Conservation (phyloP, 306 rosid genomes). For the Cucumis cinereus region DNA sequence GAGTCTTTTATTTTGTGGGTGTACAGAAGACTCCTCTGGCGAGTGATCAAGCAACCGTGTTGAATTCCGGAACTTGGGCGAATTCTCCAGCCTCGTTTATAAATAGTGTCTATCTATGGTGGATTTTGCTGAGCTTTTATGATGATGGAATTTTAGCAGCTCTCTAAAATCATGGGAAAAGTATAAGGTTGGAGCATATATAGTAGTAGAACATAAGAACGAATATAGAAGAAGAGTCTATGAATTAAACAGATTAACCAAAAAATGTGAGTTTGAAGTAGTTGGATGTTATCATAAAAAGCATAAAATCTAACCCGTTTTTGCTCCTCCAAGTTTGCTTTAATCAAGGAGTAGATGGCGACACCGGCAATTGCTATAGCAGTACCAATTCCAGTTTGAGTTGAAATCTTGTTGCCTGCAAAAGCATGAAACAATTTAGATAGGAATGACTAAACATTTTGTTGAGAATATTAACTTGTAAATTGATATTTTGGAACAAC, state of each 20-base stretch:
- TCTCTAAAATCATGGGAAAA: slow-evolving; percentile 26
- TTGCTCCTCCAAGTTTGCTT: slow-evolving; percentile 60
- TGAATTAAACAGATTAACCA: neutral
- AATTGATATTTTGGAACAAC: neutral
- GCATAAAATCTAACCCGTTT: slow-evolving; percentile 29
- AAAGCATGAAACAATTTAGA: neutral
- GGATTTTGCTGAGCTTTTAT: neutral
- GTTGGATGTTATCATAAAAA: neutral
- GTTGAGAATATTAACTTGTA: neutral
- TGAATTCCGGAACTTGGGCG: neutral
- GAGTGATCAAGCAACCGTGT: neutral
- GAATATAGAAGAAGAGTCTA: neutral
- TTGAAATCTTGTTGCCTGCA: slow-evolving; percentile 59
- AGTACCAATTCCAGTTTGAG: slow-evolving; percentile 66
- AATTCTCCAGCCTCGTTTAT: neutral
- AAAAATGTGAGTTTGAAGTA: neutral
- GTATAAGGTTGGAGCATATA: neutral
- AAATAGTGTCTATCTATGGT: neutral
- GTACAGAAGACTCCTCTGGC: neutral
- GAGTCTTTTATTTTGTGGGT: neutral
- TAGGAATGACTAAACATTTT: neutral
- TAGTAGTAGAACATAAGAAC: slow-evolving; percentile 5
- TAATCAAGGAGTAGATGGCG: slow-evolving; percentile 59
- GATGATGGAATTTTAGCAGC: slow-evolving; percentile 28
- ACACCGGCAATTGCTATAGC: slow-evolving; percentile 68